A percentile compares a stretch with the other conserved stretches of the same genome.
Evolutionary conservation across 2,329 filamentous ascomycete genomes (phyloP).

Genomic region (Cercospora sp.): DNA sequence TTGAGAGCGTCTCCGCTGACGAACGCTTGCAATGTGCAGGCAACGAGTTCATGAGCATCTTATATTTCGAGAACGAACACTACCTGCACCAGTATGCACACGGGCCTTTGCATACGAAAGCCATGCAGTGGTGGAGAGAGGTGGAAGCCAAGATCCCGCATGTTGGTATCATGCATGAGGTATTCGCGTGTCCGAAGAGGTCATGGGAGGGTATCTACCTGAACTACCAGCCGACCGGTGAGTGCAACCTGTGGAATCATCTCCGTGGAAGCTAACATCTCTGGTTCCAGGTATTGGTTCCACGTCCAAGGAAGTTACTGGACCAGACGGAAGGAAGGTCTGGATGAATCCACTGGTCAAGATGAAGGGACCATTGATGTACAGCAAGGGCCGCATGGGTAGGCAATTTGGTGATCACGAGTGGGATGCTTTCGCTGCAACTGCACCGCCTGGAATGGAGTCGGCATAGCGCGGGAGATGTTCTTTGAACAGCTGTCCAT

Average conservation of each 20-base stretch:
- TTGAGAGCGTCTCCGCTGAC: not conserved
- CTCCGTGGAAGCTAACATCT: not conserved
- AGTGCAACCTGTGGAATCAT: not conserved
- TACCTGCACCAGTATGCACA: constrained; percentile 23
- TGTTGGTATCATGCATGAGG: constrained; percentile 23
- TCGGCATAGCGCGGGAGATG: not conserved
- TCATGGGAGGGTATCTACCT: constrained; percentile 21
- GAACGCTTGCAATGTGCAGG: constrained; percentile 8
- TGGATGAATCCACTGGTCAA: constrained; percentile 21
- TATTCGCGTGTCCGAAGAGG: constrained; percentile 18
- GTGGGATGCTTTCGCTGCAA: constrained; percentile 10
- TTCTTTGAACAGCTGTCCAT: not conserved
- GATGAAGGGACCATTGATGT: constrained; percentile 18
- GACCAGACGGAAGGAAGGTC: constrained; percentile 13
- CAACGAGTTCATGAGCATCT: constrained; percentile 16
- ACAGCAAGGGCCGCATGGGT: constrained; percentile 23
- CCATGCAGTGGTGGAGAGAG: constrained; percentile 21
- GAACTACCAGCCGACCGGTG: constrained; percentile 20
- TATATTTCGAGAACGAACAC: constrained; percentile 21
- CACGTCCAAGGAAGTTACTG: constrained; percentile 16
- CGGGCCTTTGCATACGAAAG: constrained; percentile 19
- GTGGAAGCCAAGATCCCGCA: constrained; percentile 5
- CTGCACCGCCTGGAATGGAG: not conserved
- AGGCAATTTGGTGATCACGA: not conserved
- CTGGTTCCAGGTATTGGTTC: constrained; percentile 9